Conservation (phyloP, 106 monocot species). For the Dioscorea dumetorum region DNA sequence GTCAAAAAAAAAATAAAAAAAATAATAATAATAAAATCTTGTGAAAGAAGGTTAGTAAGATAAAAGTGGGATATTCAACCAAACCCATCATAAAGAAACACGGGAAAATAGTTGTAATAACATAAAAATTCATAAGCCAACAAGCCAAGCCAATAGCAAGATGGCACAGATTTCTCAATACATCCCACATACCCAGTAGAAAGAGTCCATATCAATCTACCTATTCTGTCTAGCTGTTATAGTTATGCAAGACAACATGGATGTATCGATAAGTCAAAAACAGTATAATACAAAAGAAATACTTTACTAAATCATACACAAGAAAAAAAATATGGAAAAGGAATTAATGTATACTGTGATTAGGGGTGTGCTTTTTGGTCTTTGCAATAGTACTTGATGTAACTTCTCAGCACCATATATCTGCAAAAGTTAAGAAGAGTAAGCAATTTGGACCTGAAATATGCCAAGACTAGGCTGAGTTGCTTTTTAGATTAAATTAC, state of each 20-base stretch:
- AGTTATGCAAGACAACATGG: too few relatives aligned
- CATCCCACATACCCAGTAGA: neutral
- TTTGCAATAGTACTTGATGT: slow-evolving; percentile 50
- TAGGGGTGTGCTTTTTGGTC: slow-evolving; percentile 68
- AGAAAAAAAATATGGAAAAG: neutral
- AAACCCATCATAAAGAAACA: too few relatives aligned
- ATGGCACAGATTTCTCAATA: too few relatives aligned
- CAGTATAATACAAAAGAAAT: neutral
- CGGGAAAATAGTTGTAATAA: too few relatives aligned
- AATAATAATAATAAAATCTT: too few relatives aligned
- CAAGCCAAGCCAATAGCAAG: too few relatives aligned
- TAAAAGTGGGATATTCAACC: too few relatives aligned
- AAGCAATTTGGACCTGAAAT: neutral
- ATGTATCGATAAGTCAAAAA: too few relatives aligned
- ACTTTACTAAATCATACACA: neutral
- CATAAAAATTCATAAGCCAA: too few relatives aligned
- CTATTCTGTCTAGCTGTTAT: neutral
- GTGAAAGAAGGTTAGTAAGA: too few relatives aligned
- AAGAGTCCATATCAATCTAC: neutral
- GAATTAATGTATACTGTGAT: slow-evolving; percentile 46
- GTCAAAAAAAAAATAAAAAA: too few relatives aligned
- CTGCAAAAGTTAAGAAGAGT: slow-evolving; percentile 20
- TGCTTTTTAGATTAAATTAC: too few relatives aligned
- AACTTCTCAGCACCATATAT: slow-evolving; percentile 82
- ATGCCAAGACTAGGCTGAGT: neutral